Conservation (phyloP, 1,284 basidiomycete genomes). For the Cryptococcus depauperatus region DNA sequence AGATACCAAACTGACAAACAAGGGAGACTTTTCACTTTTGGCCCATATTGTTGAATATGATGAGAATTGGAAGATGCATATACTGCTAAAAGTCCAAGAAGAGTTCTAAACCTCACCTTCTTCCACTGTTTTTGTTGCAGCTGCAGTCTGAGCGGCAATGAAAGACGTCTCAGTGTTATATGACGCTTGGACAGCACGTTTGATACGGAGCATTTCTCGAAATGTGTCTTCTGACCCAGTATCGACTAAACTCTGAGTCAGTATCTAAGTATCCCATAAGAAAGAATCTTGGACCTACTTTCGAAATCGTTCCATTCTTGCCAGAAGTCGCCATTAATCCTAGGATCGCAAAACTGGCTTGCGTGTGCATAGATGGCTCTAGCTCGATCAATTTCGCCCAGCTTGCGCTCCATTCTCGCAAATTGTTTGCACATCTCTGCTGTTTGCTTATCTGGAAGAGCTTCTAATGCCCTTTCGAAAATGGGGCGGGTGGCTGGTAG, state of each 20-base stretch:
- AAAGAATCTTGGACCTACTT: slow-evolving; percentile 43
- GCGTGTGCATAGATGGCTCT: slow-evolving; percentile 95
- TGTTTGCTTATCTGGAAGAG: slow-evolving; percentile 84
- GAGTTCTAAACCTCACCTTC: no score
- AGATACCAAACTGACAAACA: no score
- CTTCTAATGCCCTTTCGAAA: slow-evolving; percentile 92
- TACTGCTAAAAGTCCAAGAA: no score
- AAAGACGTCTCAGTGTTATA: slow-evolving; percentile 91
- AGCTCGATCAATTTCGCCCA: slow-evolving; percentile 97
- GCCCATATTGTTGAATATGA: no score
- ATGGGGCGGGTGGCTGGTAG: slow-evolving; percentile 92
- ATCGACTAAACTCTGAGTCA: slow-evolving; percentile 52
- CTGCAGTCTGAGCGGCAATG: slow-evolving; percentile 73
- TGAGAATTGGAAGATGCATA: no score
- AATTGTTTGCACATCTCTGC: slow-evolving; percentile 98
- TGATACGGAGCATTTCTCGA: slow-evolving; percentile 97
- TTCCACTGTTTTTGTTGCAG: slow-evolving; percentile 47
- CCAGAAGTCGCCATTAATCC: slow-evolving; percentile 87
- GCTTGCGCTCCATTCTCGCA: slow-evolving; percentile 89
- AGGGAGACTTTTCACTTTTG: no score
- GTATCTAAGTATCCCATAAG: neutral
- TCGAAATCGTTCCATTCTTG: slow-evolving; percentile 94
- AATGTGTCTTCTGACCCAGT: slow-evolving; percentile 98
- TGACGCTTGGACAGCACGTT: slow-evolving; percentile 93
- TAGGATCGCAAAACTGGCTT: slow-evolving; percentile 95